phyloP scores from a whole-genome alignment of 768 basidiomycete species.

The Phaeolepiota aurea region DNA sequence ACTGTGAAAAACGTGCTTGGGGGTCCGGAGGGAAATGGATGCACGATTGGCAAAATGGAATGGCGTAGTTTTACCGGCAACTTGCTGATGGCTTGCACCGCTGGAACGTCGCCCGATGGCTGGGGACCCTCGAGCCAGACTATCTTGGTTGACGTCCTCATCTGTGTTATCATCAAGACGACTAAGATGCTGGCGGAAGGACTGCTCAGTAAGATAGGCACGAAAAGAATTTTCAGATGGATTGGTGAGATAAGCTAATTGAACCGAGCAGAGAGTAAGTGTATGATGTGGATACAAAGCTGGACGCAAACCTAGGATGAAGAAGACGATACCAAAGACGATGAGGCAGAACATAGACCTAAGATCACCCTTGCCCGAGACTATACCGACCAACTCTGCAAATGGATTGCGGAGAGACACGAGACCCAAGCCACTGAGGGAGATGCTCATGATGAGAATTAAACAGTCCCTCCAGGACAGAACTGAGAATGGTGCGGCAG shows the following conservation, averaged over 20 bases:
- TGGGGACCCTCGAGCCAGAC: constrained; percentile 16
- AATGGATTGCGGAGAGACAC: constrained; percentile 51
- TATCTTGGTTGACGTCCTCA: constrained; percentile 26
- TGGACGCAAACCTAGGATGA: constrained; percentile 58
- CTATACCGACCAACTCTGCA: constrained; percentile 37
- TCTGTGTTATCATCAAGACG: constrained; percentile 67
- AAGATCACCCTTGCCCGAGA: constrained; percentile 54
- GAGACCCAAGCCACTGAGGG: constrained; percentile 52
- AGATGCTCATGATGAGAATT: constrained; percentile 57
- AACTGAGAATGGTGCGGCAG: constrained; percentile 21
- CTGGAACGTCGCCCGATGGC: constrained; percentile 18
- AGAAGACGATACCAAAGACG: constrained; percentile 58
- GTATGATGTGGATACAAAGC: constrained; percentile 4
- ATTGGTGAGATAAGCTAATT: constrained; percentile 87
- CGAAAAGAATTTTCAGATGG: constrained; percentile 92
- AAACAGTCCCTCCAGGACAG: constrained; percentile 36
- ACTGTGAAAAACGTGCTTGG: constrained; percentile 78
- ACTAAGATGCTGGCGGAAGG: constrained; percentile 89
- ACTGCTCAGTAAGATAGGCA: constrained; percentile 92
- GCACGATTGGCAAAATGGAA: constrained; percentile 92
- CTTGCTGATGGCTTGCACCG: constrained; percentile 16
- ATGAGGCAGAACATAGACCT: constrained; percentile 64
- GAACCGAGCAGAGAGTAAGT: constrained; percentile 8
- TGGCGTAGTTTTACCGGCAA: constrained; percentile 32
- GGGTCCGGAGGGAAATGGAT: constrained; percentile 87